These are phyloP conservation scores for Peronospora destructor DNA, from an alignment of 352 stramenopile species.

Conservation along the genomic window DNA sequence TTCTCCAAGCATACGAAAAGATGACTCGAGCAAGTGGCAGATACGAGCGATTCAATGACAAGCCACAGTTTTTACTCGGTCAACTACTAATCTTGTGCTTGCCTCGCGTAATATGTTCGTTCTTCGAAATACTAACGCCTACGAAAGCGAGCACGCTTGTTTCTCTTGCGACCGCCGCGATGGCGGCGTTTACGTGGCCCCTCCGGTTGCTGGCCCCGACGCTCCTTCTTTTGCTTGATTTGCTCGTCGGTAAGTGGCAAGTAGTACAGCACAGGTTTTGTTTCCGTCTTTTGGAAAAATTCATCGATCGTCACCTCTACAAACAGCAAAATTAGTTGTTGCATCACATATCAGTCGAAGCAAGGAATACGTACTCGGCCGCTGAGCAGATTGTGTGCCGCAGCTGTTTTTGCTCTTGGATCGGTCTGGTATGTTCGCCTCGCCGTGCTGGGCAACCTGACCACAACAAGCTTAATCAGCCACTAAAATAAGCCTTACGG, in stretches of 20 bases:
- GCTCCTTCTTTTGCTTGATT: constrained; percentile 38
- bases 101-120: constrained; percentile 3
- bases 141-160: constrained; percentile 22
- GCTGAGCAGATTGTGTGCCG: constrained; percentile 11
- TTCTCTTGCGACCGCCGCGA: constrained; percentile 31
- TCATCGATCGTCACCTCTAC: constrained; percentile 52
- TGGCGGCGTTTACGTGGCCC: constrained; percentile 26
- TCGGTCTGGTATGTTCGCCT: constrained; percentile 13
- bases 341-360: not conserved
- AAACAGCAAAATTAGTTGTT: constrained; percentile 8
- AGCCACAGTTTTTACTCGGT: constrained; percentile 12
- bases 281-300: constrained; percentile 71
- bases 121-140: constrained; percentile 13
- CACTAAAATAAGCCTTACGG: constrained; percentile 1
- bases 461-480: not conserved
- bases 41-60: constrained; percentile 13
- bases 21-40: constrained; percentile 6
- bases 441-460: constrained; percentile 28
- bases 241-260: constrained; percentile 68
- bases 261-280: constrained; percentile 78
- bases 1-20: too few species aligned
- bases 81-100: constrained; percentile 6
- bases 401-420: constrained; percentile 23
- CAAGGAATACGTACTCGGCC: constrained; percentile 16
- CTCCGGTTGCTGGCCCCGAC: constrained; percentile 16